Conservation (phyloP, 1,284 basidiomycete species). For the Ganoderma resinaceum region DNA sequence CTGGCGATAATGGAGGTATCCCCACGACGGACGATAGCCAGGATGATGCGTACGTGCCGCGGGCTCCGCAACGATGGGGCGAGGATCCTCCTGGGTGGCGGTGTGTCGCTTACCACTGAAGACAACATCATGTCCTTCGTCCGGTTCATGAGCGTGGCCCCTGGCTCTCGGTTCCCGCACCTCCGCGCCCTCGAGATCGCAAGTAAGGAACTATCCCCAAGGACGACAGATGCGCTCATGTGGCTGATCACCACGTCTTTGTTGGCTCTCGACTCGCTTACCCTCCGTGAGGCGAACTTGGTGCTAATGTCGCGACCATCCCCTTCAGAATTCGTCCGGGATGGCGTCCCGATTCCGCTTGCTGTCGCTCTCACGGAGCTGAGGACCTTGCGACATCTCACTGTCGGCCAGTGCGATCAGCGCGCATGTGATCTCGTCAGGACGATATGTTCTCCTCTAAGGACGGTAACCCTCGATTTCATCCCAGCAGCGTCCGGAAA, state of each 20-base stretch:
- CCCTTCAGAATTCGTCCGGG: too few relatives aligned
- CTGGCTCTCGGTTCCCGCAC: conserved; percentile 3
- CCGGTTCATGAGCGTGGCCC: conserved; percentile 12
- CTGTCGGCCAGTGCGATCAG: conserved; percentile 6
- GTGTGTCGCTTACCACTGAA: conserved; percentile 4
- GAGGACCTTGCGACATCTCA: conserved; percentile 16
- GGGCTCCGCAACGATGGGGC: conserved; percentile 14
- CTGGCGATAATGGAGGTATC: not conserved
- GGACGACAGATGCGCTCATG: not conserved
- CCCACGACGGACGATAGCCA: not conserved
- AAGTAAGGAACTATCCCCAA: not conserved
- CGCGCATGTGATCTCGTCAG: conserved; percentile 3
- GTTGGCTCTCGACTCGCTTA: conserved; percentile 15
- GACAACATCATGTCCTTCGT: conserved; percentile 15
- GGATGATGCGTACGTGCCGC: conserved; percentile 21
- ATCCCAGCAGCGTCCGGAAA: not conserved
- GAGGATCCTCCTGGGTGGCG: conserved; percentile 17
- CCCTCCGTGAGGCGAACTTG: conserved; percentile 14
- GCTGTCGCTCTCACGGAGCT: conserved; percentile 8
- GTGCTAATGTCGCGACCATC: not conserved
- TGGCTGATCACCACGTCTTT: conserved; percentile 8
- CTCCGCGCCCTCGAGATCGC: conserved; percentile 17
- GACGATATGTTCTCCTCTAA: conserved; percentile 11
- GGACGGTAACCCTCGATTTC: conserved; percentile 13
- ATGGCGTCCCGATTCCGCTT: not conserved